These are phyloP conservation scores for Fusarium pseudograminearum DNA, from an alignment of 2,329 filamentous ascomycete genomes.

Conservation along the genomic window DNA sequence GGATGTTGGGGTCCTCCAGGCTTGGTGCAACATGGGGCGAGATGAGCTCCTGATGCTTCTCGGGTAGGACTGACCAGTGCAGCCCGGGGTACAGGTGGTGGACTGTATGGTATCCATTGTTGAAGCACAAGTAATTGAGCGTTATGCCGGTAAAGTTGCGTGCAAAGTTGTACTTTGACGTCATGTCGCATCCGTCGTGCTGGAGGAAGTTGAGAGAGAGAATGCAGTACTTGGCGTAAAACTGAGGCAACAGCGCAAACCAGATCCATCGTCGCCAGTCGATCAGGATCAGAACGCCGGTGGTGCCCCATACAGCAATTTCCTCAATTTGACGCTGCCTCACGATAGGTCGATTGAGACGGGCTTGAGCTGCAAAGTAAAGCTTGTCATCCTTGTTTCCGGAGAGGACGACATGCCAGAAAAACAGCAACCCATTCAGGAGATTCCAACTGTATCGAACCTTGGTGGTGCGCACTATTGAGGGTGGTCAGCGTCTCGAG, in stretches of 20 bases:
- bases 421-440: constrained; percentile 15
- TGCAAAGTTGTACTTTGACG: constrained; percentile 26
- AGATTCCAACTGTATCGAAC: constrained; percentile 32
- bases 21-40: background rate
- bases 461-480: constrained; percentile 24
- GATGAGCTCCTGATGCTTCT: constrained; percentile 23
- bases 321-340: constrained; percentile 18
- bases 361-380: constrained; percentile 21
- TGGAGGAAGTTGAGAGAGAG: constrained; percentile 23
- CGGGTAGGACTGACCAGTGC: constrained; percentile 17
- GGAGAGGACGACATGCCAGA: constrained; percentile 19
- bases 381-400: constrained; percentile 26
- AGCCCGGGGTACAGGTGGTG: constrained; percentile 20
- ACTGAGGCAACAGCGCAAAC: constrained; percentile 17
- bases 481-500: background rate
- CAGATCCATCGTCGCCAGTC: constrained; percentile 30
- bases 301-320: constrained; percentile 20
- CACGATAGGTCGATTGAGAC: constrained; percentile 20
- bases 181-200: constrained; percentile 28
- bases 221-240: constrained; percentile 27
- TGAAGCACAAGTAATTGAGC: constrained; percentile 20
- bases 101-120: constrained; percentile 26
- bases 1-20: constrained; percentile 2
- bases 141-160: constrained; percentile 16
- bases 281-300: background rate